These are phyloP conservation scores for Davidsoniella virescens DNA, from an alignment of 2,329 filamentous ascomycete genomes.

Conservation along the genomic window DNA sequence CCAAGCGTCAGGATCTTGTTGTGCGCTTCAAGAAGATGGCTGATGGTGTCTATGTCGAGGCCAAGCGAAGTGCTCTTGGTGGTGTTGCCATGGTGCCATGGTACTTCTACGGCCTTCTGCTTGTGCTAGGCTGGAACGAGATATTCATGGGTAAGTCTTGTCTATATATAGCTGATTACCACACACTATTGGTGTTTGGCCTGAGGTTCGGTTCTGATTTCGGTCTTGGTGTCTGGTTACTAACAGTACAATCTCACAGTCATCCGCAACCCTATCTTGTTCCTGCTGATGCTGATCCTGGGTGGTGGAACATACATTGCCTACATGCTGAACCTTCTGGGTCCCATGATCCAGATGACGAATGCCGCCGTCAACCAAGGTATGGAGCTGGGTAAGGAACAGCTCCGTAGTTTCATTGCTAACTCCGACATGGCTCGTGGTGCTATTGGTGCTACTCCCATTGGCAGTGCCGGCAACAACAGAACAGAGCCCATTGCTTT, in stretches of 20 bases:
- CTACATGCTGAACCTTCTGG: slow-evolving; percentile 86
- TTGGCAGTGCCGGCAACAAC: slow-evolving; percentile 16
- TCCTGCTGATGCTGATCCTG: slow-evolving; percentile 68
- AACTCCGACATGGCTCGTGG: slow-evolving; percentile 71
- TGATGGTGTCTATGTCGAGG: slow-evolving; percentile 94
- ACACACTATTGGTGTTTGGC: background rate
- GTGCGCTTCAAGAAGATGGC: slow-evolving; percentile 97
- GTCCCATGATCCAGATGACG: slow-evolving; percentile 87
- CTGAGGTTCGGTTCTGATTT: background rate
- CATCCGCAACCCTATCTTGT: slow-evolving; percentile 82
- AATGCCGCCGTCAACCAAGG: slow-evolving; percentile 79
- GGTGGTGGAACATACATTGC: slow-evolving; percentile 71
- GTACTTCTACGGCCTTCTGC: slow-evolving; percentile 81
- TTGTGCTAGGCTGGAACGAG: slow-evolving; percentile 97
- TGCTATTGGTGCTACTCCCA: slow-evolving; percentile 57
- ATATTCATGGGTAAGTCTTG: slow-evolving; percentile 65
- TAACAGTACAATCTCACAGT: slow-evolving; percentile 36
- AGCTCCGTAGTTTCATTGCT: slow-evolving; percentile 77
- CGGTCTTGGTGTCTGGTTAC: background rate
- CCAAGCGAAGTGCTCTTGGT: slow-evolving; percentile 90
- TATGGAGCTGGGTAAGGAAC: slow-evolving; percentile 79
- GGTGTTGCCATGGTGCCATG: slow-evolving; percentile 85
- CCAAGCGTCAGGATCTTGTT: slow-evolving; percentile 78
- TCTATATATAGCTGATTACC: background rate
- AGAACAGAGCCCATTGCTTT: slow-evolving; percentile 33